Percentiles rank a stretch among this genome's conserved stretches.
These are phyloP conservation scores for Pachyrhizus erosus DNA, from an alignment of 306 rosid genomes.

Conservation along the genomic window DNA sequence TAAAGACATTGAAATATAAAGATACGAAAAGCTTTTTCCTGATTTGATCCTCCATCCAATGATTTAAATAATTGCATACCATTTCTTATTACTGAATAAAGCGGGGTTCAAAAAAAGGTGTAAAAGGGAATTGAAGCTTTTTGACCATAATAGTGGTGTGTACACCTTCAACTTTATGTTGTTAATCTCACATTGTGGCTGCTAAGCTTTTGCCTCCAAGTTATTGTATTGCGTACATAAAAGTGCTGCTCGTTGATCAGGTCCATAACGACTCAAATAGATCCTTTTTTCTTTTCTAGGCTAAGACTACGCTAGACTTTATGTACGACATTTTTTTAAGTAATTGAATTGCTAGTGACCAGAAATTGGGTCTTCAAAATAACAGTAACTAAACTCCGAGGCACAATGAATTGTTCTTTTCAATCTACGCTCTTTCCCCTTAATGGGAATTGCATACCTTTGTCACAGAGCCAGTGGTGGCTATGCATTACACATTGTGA, in stretches of 20 bases:
- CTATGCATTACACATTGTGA: neutral
- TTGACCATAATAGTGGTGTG: slow-evolving; percentile 68
- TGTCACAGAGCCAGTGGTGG: slow-evolving; percentile 1
- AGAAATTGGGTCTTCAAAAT: slow-evolving; percentile 38
- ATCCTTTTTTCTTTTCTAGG: slow-evolving; percentile 40
- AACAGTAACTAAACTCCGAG: slow-evolving; percentile 44
- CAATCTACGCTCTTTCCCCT: slow-evolving; percentile 30
- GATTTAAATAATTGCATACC: slow-evolving; percentile 48
- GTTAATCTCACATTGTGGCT: slow-evolving; percentile 48
- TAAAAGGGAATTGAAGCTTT: slow-evolving; percentile 57
- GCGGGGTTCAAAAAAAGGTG: slow-evolving; percentile 49
- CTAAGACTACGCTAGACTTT: slow-evolving; percentile 33
- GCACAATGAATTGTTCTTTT: slow-evolving; percentile 33
- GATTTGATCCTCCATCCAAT: slow-evolving; percentile 65
- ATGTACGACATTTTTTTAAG: slow-evolving; percentile 5
- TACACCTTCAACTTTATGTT: slow-evolving; percentile 50
- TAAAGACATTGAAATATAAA: slow-evolving; percentile 48
- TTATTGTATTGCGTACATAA: slow-evolving; percentile 50
- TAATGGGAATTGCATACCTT: neutral
- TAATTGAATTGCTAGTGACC: neutral
- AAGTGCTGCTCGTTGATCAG: slow-evolving; percentile 44
- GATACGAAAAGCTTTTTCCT: slow-evolving; percentile 57
- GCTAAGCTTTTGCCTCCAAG: slow-evolving; percentile 64
- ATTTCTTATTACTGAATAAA: slow-evolving; percentile 42
- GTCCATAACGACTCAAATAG: slow-evolving; percentile 41